Evolutionary conservation across 1,284 basidiomycete species (phyloP).

Genomic region (Pseudozyma tsukubaensis): DNA sequence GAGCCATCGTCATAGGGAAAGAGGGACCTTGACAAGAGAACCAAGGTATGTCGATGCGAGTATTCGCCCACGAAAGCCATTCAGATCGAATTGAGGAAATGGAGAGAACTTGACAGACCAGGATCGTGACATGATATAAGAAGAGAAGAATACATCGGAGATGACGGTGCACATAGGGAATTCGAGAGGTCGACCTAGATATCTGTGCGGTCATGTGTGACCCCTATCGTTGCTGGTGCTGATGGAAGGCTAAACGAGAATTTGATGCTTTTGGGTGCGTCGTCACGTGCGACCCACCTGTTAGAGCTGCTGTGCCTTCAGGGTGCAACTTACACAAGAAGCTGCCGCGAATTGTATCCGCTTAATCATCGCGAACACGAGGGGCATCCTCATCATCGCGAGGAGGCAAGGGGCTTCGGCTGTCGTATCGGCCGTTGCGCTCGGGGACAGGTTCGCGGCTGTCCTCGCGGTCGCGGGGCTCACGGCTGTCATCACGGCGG

Average conservation of each 20-base stretch:
- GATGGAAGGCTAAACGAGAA: no score
- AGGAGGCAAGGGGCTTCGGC: slow-evolving; percentile 53
- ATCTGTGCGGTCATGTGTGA: no score
- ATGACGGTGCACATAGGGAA: not conserved
- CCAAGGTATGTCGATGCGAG: no score
- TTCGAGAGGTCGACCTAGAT: no score
- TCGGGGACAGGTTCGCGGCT: slow-evolving; percentile 54
- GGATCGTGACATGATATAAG: slow-evolving; percentile 9
- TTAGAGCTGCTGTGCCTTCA: not conserved
- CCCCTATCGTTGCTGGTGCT: no score
- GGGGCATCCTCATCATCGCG: slow-evolving; percentile 56
- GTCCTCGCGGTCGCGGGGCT: slow-evolving; percentile 42
- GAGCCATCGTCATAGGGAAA: slow-evolving; percentile 12
- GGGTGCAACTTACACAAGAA: not conserved
- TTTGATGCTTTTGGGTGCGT: no score
- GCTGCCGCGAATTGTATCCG: no score
- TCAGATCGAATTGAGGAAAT: not conserved
- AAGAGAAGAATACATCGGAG: slow-evolving; percentile 24
- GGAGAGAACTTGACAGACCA: slow-evolving; percentile 21
- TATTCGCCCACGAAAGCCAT: no score
- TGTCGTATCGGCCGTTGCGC: slow-evolving; percentile 52
- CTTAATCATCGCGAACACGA: slow-evolving; percentile 42
- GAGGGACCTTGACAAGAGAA: not conserved
- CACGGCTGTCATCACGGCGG: slow-evolving; percentile 41
- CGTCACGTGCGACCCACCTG: no score